Percentiles rank a stretch among this genome's conserved stretches.
phyloP scores from a whole-genome alignment of 2,329 filamentous ascomycete species.

The Claviceps citrina region DNA sequence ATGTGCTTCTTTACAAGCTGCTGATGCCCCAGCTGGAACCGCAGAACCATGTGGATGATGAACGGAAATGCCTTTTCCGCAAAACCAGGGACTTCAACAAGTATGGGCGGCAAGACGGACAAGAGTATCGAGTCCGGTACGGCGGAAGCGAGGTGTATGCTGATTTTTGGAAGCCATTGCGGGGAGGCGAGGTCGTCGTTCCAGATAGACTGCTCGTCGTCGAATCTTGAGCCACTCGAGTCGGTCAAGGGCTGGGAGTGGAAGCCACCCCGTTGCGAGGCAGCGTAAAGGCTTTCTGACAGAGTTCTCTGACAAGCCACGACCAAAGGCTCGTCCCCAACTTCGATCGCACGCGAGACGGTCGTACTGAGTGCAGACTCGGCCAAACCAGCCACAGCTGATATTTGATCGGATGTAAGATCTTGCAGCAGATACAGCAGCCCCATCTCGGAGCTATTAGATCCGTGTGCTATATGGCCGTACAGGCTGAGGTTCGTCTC shows the following conservation, averaged over 20 bases:
- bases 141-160: slow-evolving; percentile 43
- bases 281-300: slow-evolving; percentile 32
- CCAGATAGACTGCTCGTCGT: slow-evolving; percentile 16
- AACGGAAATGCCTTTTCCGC: slow-evolving; percentile 66
- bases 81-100: slow-evolving; percentile 51
- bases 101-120: slow-evolving; percentile 48
- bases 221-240: not conserved
- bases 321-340: slow-evolving; percentile 32
- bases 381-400: slow-evolving; percentile 40
- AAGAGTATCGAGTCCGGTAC: slow-evolving; percentile 52
- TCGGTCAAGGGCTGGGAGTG: slow-evolving; percentile 39
- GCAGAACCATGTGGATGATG: slow-evolving; percentile 67
- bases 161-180: slow-evolving; percentile 48
- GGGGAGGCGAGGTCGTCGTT: slow-evolving; percentile 25
- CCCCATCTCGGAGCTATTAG: slow-evolving; percentile 45
- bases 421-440: slow-evolving; percentile 47
- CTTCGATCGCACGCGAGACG: slow-evolving; percentile 35
- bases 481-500: slow-evolving; percentile 43
- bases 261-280: slow-evolving; percentile 43
- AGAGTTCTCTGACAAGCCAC: slow-evolving; percentile 37
- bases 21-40: slow-evolving; percentile 48
- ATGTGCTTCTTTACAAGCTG: slow-evolving; percentile 44
- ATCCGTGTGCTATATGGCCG: slow-evolving; percentile 28
- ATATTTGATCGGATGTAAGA: slow-evolving; percentile 43
- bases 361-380: slow-evolving; percentile 44